phyloP scores from a whole-genome alignment of 768 basidiomycete genomes.

The Porphyrellus cyaneotinctus region DNA sequence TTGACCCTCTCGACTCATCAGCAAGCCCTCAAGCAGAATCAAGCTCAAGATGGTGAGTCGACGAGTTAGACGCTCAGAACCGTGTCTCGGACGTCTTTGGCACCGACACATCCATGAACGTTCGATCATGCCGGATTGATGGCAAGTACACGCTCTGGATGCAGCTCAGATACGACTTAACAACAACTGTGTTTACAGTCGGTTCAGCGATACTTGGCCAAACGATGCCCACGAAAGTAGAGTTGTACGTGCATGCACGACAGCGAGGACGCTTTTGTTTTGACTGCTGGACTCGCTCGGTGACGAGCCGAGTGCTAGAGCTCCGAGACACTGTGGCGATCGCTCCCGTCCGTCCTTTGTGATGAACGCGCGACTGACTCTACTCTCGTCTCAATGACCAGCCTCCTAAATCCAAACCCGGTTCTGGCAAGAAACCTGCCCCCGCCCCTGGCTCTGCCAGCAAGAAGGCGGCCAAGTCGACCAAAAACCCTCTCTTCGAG shows the following conservation, averaged over 20 bases:
- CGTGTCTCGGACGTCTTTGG: constrained; percentile 38
- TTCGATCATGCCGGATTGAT: constrained; percentile 41
- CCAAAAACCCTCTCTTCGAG: constrained; percentile 98
- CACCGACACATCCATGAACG: constrained; percentile 35
- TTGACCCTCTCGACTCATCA: too few species aligned
- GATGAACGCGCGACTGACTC: constrained; percentile 36
- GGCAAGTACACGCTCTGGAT: constrained; percentile 44
- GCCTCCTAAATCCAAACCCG: constrained; percentile 68
- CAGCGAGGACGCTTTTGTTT: constrained; percentile 37
- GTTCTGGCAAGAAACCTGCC: constrained; percentile 80
- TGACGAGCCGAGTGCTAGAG: constrained; percentile 42
- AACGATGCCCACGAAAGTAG: constrained; percentile 27
- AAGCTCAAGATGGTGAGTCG: constrained; percentile 48
- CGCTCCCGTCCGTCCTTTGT: constrained; percentile 20
- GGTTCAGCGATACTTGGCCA: constrained; percentile 15
- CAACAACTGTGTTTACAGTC: constrained; percentile 3
- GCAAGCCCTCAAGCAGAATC: constrained; percentile 11
- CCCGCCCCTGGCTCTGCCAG: constrained; percentile 77
- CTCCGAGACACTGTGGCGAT: constrained; percentile 44
- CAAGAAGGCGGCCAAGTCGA: constrained; percentile 64
- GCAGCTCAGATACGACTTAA: constrained; percentile 15
- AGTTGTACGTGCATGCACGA: constrained; percentile 36
- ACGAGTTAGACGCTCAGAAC: constrained; percentile 11
- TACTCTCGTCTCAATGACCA: constrained; percentile 87
- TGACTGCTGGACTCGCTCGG: constrained; percentile 39